phyloP scores from a whole-genome alignment of 345 rosid genomes.

The Populus nigra region DNA sequence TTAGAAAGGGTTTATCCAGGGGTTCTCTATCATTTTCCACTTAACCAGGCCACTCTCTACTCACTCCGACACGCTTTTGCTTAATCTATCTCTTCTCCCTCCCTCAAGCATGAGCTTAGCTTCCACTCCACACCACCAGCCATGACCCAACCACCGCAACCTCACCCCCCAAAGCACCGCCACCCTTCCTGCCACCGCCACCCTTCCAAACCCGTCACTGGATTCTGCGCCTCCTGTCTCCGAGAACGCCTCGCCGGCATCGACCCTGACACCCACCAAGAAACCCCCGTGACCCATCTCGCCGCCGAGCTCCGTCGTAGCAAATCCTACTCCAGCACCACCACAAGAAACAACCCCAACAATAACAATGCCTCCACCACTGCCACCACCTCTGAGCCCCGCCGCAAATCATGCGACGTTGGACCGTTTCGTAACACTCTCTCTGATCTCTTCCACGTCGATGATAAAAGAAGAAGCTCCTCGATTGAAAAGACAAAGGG shows the following conservation, averaged over 20 bases:
- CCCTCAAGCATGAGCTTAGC: slow-evolving; percentile 7
- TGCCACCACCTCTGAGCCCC: slow-evolving; percentile 33
- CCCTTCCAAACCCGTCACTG: slow-evolving; percentile 48
- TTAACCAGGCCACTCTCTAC: background rate
- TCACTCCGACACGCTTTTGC: background rate
- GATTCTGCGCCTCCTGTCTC: slow-evolving; percentile 73
- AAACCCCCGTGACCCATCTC: slow-evolving; percentile 21
- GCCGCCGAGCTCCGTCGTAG: slow-evolving; percentile 47
- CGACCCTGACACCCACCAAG: slow-evolving; percentile 40
- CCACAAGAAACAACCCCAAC: slow-evolving; percentile 18
- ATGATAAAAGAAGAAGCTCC: slow-evolving; percentile 24
- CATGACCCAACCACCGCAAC: slow-evolving; percentile 36
- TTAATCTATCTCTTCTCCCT: background rate
- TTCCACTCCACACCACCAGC: slow-evolving; percentile 14
- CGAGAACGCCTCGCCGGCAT: slow-evolving; percentile 72
- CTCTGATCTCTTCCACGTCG: slow-evolving; percentile 42
- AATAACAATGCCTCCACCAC: slow-evolving; percentile 11
- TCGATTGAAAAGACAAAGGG: slow-evolving; percentile 20
- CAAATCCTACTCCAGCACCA: slow-evolving; percentile 41
- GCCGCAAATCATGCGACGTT: slow-evolving; percentile 58
- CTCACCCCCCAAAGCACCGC: slow-evolving; percentile 31
- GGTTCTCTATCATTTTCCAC: slow-evolving; percentile 7
- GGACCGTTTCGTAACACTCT: slow-evolving; percentile 34
- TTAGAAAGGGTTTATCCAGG: slow-evolving; percentile 32
- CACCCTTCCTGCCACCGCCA: slow-evolving; percentile 57